These are phyloP conservation scores for Epichloe hybrida DNA, from an alignment of 2,329 filamentous ascomycete species.

Conservation along the genomic window DNA sequence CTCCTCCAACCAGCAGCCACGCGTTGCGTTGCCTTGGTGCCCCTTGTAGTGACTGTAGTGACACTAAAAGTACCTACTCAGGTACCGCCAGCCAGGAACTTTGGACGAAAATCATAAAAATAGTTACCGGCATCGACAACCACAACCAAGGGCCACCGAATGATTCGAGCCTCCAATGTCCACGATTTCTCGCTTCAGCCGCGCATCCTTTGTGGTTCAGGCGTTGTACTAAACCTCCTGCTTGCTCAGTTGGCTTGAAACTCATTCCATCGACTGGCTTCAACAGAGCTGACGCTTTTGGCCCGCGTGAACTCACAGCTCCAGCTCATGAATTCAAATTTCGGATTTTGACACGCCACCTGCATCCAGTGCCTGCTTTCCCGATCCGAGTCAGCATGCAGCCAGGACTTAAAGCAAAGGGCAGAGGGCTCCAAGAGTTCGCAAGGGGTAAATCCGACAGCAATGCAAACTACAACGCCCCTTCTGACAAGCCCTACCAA, in stretches of 20 bases:
- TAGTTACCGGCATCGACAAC: not conserved
- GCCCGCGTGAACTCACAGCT: not conserved
- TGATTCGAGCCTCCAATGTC: not conserved
- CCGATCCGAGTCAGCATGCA: slow-evolving; percentile 14
- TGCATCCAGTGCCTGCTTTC: not conserved
- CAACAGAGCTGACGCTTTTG: not conserved
- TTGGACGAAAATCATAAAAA: not conserved
- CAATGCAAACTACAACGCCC: slow-evolving; percentile 10
- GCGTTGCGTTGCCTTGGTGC: not conserved
- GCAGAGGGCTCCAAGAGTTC: slow-evolving; percentile 19
- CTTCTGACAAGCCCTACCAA: slow-evolving; percentile 8
- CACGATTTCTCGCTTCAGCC: not conserved
- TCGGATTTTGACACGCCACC: not conserved
- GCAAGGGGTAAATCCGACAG: slow-evolving; percentile 15
- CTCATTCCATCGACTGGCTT: no score
- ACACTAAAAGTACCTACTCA: not conserved
- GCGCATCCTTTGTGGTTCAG: not conserved
- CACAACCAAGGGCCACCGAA: not conserved
- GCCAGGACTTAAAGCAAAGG: slow-evolving; percentile 18
- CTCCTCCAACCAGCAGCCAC: not conserved
- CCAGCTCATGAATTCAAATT: not conserved
- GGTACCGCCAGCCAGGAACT: not conserved
- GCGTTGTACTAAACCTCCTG: not conserved
- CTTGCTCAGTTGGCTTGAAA: no score
- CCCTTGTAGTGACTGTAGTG: not conserved